Base-by-base conservation (phyloP, 495 filamentous ascomycete genomes). In the Penicillium verhagenii region DNA sequence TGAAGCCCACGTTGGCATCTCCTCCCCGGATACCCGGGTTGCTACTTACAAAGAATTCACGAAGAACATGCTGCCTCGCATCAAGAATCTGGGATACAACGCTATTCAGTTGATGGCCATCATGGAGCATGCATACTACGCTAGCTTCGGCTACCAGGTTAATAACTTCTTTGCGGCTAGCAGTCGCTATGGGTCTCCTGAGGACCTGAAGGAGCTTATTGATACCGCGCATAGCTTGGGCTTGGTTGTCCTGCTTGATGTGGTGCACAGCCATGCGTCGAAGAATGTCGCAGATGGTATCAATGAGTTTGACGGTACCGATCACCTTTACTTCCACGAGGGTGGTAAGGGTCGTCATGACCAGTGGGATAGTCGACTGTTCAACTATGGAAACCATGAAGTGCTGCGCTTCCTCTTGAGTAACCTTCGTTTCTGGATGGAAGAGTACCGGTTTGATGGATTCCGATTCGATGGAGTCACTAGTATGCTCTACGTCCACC, bases 121-220 rank as follows among this genome's bases (percentile, higher is more conserved):
- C 61, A 97, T 97, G 91, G 94, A 98, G 69, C 94, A 98, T 74
- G 93, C 94, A 24, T 98, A 98, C 77, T 98, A 98, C 71, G 94
- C 94, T 58, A 97, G 93, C 61, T 98, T 98, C 64, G 94, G 94
- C 29, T 98, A 98, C 72, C 94, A 98, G 67, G 84, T 98, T 61
- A 97, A 96, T 72, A 96, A 88, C 73, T 97, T 98, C 80, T 98
- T 97, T 66, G 95, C 94, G 35, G 93, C 92, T 1, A 97, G 92
- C 69, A 97, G 92, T 70, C 86, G 94, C 56, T 98, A 96, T 64
- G 94, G 94, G 46, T 82, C 85, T 11, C 94, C 95, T 0, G 94
- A 98, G 64, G 94, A 97, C 53, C 74, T 98, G 65, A 97, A 96
- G 74, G 94, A 97, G 78, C 78, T 98, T 31, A 87, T 98, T 52